phyloP scores from a whole-genome alignment of 345 rosid genomes.

The Arabis alpina region DNA sequence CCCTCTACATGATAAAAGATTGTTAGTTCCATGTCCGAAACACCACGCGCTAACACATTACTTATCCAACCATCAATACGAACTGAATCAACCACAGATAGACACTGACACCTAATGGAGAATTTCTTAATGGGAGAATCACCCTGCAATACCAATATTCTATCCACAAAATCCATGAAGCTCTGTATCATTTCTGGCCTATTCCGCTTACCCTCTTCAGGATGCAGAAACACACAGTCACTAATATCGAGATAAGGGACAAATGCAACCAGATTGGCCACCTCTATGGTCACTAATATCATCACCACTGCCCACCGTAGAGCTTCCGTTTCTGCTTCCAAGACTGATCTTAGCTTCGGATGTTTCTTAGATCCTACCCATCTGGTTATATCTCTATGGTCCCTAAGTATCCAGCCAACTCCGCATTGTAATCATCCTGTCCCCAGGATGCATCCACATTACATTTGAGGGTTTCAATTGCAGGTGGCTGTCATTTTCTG shows the following conservation, averaged over 20 bases:
- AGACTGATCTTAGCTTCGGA: too few relatives aligned
- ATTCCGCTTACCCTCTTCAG: background rate
- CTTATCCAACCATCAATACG: slow-evolving; percentile 16
- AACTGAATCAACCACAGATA: background rate
- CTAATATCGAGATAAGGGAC: background rate
- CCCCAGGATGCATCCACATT: too few relatives aligned
- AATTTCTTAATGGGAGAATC: background rate
- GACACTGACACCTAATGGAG: background rate
- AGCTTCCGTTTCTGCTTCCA: too few relatives aligned
- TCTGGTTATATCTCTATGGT: too few relatives aligned
- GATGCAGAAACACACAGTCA: background rate
- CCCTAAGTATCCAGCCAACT: too few relatives aligned
- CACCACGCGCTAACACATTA: slow-evolving; percentile 17
- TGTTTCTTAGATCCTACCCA: too few relatives aligned
- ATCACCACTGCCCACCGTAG: too few relatives aligned
- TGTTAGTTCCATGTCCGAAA: background rate
- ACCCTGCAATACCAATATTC: background rate
- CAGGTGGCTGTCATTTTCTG: too few relatives aligned
- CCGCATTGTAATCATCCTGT: too few relatives aligned
- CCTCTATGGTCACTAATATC: too few relatives aligned
- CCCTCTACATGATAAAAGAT: background rate
- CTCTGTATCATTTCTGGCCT: background rate
- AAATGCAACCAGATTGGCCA: background rate
- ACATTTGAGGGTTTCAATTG: too few relatives aligned
- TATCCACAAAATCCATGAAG: background rate